Evolutionary conservation across 2,329 filamentous ascomycete species (phyloP), one percentile per base, ranked within the genome.

Genomic region (Hymenoscyphus fraxineus): DNA sequence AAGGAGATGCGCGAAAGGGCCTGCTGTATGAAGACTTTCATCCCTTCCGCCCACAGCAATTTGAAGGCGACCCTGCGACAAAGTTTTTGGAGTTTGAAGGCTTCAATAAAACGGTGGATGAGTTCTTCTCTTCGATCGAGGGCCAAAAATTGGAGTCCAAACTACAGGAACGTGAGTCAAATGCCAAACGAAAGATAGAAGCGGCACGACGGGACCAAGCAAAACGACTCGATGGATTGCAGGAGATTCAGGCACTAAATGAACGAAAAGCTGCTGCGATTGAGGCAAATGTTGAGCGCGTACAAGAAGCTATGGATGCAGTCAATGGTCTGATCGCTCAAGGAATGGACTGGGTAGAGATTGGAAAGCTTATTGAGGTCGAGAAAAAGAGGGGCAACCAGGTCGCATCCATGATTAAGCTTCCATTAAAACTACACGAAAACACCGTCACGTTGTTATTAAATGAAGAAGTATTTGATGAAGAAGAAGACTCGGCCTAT

Each of bases 311-410:
- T 4, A 93, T 93, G 76, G 91, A 93, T 75, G 93, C 95, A 3
- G 89, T 99, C 61, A 98, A 96, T 75, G 91, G 92, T 0, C 80
- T 98, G n/a, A 86, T 99, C 65, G 86, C 86, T 5, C 92, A 97
- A 73, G 94, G 94, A 12, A 98, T 98, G 93, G 95, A 99, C 72
- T 99, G 95, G 95, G 87, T 92, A 12, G 91, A 97, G 69, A 93
- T 98, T 72, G 92, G 86, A 10, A 90, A 89, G 65, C 79, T 99
- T 67, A 91, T 99, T 61, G 92, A 97, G 75, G 85, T 92, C 69
- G 94, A 98, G 75, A 91, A 96, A 75, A 86, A 82, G 66, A 83
- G 88, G 59, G 83, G 86, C 35, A 99, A 99, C 69, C 86, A 91
- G 0, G 93, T 99, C 7, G 95, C 95, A 1, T 84, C 89, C 64